phyloP scores from a whole-genome alignment of 495 filamentous ascomycete species.

The Trypethelium eluteriae region DNA sequence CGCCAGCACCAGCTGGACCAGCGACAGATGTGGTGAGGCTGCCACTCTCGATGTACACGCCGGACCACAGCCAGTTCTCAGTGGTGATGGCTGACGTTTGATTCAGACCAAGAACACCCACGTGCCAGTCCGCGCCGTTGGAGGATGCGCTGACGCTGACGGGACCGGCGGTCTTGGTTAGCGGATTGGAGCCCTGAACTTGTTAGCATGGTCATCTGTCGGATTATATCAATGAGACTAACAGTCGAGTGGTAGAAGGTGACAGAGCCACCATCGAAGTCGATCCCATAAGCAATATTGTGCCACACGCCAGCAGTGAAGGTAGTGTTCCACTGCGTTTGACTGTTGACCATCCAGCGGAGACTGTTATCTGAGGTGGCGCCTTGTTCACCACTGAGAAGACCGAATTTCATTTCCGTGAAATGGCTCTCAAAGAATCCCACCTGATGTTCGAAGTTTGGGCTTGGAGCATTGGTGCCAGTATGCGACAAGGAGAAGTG shows the following conservation, averaged over 20 bases:
- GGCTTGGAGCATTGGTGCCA: slow-evolving; percentile 51
- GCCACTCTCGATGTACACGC: slow-evolving; percentile 61
- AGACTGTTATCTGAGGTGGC: slow-evolving; percentile 44
- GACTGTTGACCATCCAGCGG: slow-evolving; percentile 48
- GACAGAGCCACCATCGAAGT: slow-evolving; percentile 55
- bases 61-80: slow-evolving; percentile 68
- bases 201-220: background rate
- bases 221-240: background rate
- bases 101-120: slow-evolving; percentile 61
- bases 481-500: slow-evolving; percentile 60
- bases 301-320: slow-evolving; percentile 57
- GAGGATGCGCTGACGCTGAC: slow-evolving; percentile 53
- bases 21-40: slow-evolving; percentile 52
- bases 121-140: slow-evolving; percentile 67
- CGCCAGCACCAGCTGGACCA: slow-evolving; percentile 33
- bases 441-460: slow-evolving; percentile 63
- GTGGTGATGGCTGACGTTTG: slow-evolving; percentile 44
- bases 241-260: slow-evolving; percentile 58
- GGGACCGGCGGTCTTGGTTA: slow-evolving; percentile 51
- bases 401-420: slow-evolving; percentile 67
- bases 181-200: slow-evolving; percentile 41
- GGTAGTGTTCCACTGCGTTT: slow-evolving; percentile 45
- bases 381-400: slow-evolving; percentile 48
- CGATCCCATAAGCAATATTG: slow-evolving; percentile 55
- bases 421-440: slow-evolving; percentile 71